Conservation (phyloP, 805 yeast genomes). For the Dipodascopsis tothii region DNA sequence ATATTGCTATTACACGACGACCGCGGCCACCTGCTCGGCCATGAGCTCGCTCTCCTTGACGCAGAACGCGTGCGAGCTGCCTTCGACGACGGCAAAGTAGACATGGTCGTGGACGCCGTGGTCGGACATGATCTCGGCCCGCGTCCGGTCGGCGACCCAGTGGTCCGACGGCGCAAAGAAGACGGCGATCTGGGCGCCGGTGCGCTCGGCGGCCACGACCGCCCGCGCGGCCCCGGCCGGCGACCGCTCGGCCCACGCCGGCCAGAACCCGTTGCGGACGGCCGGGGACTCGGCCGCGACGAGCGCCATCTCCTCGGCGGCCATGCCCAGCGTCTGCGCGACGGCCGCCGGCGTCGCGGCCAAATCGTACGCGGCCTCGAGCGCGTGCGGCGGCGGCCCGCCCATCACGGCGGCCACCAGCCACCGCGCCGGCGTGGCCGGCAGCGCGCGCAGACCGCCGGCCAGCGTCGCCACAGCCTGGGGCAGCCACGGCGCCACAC, state of each 20-base stretch:
- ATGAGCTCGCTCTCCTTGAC: conserved; percentile 45
- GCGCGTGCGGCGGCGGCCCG: conserved; percentile 30
- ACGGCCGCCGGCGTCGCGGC: conserved; percentile 40
- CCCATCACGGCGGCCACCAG: conserved; percentile 30
- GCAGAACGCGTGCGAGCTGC: conserved; percentile 55
- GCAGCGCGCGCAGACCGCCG: conserved; percentile 11
- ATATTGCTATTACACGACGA: too few species aligned
- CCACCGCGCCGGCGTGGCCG: conserved; percentile 26
- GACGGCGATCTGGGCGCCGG: conserved; percentile 38
- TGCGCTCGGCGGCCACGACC: conserved; percentile 4
- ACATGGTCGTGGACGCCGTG: conserved; percentile 32
- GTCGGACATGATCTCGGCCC: conserved; percentile 37
- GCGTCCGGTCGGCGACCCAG: conserved; percentile 54
- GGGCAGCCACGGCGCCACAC: conserved; percentile 20
- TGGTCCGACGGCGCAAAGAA: conserved; percentile 55
- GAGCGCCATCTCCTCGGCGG: conserved; percentile 49
- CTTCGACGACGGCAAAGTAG: conserved; percentile 32
- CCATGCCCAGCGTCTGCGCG: conserved; percentile 50
- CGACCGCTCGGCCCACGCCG: background rate
- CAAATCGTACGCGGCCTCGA: conserved; percentile 39
- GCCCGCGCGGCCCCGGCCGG: conserved; percentile 3
- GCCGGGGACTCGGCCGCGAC: conserved; percentile 40
- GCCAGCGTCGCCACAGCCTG: conserved; percentile 30
- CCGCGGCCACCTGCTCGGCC: conserved; percentile 32
- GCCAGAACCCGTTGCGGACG: conserved; percentile 40